These are phyloP conservation scores for Verticillium nonalfalfae DNA, from an alignment of 2,329 filamentous ascomycete species.

Conservation along the genomic window DNA sequence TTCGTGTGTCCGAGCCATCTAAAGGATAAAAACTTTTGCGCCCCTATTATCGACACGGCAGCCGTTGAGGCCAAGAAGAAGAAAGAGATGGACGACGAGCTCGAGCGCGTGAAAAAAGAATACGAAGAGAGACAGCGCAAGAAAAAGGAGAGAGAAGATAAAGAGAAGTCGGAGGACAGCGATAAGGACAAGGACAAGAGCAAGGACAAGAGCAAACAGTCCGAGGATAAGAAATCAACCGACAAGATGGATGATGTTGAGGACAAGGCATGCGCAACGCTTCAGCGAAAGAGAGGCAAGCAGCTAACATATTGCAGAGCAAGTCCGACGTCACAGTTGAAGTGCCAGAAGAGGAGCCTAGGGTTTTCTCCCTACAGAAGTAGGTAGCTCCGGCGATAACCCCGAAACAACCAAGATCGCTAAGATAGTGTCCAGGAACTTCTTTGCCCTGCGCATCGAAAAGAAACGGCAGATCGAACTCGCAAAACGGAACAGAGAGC, in stretches of 20 bases:
- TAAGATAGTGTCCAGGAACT: constrained; percentile 47
- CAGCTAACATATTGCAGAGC: constrained; percentile 22
- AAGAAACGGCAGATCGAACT: constrained; percentile 72
- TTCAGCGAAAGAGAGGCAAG: not conserved
- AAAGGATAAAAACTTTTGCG: constrained; percentile 75
- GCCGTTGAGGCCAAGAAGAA: constrained; percentile 59
- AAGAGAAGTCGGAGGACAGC: constrained; percentile 46
- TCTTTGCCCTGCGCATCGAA: constrained; percentile 80
- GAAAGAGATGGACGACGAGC: constrained; percentile 58
- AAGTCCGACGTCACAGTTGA: constrained; percentile 25
- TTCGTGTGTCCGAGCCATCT: constrained; percentile 82
- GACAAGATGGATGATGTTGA: constrained; percentile 27
- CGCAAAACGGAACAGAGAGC: constrained; percentile 75
- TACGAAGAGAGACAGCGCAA: constrained; percentile 67
- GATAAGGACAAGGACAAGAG: constrained; percentile 40
- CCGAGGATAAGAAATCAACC: constrained; percentile 23
- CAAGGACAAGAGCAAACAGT: constrained; percentile 27
- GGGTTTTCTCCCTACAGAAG: constrained; percentile 58
- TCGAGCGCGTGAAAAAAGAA: constrained; percentile 63
- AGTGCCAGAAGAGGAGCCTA: constrained; percentile 58
- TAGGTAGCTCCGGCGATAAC: not conserved
- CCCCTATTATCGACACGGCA: constrained; percentile 65
- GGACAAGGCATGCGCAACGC: constrained; percentile 27
- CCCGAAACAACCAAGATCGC: not conserved
- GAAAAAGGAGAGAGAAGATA: constrained; percentile 62